Percentiles rank a stretch among this genome's conserved stretches.
Evolutionary conservation across 2,329 filamentous ascomycete species (phyloP).

Genomic region (Alternaria viburni): DNA sequence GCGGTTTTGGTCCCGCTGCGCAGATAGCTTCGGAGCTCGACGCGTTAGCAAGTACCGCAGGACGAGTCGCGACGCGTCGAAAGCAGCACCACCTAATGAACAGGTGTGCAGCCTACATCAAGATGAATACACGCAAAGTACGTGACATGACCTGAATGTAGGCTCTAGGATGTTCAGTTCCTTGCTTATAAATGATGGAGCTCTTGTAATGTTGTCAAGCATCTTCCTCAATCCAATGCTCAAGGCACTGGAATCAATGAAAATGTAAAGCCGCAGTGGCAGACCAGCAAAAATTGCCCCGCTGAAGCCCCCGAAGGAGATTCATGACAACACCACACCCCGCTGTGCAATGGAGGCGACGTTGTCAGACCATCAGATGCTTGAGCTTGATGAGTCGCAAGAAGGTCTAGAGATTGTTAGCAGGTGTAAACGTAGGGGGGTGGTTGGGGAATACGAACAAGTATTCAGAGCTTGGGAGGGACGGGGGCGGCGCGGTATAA

Average conservation of each 20-base stretch:
- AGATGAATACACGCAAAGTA: background rate
- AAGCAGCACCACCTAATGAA: background rate
- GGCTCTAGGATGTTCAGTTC: rapidly evolving
- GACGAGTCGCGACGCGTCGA: background rate
- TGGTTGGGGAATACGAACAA: background rate
- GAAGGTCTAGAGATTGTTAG: background rate
- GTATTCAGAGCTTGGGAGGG: background rate
- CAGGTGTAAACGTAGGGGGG: background rate
- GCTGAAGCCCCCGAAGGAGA: slow-evolving; percentile 43
- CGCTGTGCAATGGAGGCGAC: slow-evolving; percentile 47
- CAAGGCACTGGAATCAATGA: slow-evolving; percentile 46
- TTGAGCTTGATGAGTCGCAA: slow-evolving; percentile 30
- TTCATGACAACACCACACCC: slow-evolving; percentile 38
- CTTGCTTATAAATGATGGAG: rapidly evolving
- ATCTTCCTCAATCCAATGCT: slow-evolving; percentile 48
- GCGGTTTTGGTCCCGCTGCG: background rate
- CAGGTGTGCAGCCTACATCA: background rate
- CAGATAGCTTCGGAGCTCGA: background rate
- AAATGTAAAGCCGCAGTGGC: slow-evolving; percentile 31
- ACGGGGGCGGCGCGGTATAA: background rate
- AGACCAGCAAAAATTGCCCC: slow-evolving; percentile 40
- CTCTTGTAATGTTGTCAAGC: background rate
- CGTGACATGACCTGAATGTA: background rate
- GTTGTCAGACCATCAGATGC: slow-evolving; percentile 31
- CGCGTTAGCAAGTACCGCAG: background rate